Conservation (phyloP, 306 rosid species). For the Corylus americana region DNA sequence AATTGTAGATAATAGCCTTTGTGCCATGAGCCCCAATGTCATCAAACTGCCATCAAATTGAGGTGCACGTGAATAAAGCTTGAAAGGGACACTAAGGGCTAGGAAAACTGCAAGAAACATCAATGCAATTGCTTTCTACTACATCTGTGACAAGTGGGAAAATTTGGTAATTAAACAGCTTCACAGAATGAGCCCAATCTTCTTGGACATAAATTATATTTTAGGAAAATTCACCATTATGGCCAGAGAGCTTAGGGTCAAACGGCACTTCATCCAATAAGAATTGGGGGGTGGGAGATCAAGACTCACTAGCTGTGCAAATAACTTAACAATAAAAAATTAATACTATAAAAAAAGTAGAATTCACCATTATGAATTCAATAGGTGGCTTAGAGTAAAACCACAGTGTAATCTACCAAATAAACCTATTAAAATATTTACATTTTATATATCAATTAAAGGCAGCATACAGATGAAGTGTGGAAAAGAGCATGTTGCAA, state of each 20-base stretch:
- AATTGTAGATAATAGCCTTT: constrained; percentile 80
- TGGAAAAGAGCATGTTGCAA: not conserved
- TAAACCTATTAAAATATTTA: not conserved
- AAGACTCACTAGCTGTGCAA: not conserved
- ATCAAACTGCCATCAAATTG: constrained; percentile 59
- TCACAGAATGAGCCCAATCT: constrained; percentile 6
- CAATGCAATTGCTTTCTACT: constrained; percentile 3
- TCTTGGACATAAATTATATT: not conserved
- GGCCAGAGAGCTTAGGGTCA: too few relatives aligned
- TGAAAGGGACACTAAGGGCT: constrained; percentile 7
- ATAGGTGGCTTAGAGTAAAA: not conserved
- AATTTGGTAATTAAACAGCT: constrained; percentile 14
- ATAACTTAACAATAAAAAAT: not conserved
- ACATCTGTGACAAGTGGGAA: constrained; percentile 10
- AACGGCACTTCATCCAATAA: not conserved
- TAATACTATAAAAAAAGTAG: not conserved
- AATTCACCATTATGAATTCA: not conserved
- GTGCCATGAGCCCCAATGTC: constrained; percentile 87
- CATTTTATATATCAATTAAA: not conserved
- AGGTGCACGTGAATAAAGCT: constrained; percentile 12
- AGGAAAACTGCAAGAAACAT: constrained; percentile 15
- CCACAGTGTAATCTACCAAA: not conserved
- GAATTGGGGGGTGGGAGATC: not conserved
- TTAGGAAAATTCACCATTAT: not conserved
- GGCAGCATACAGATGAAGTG: not conserved